These are phyloP conservation scores for Fusarium pseudograminearum DNA, from an alignment of 2,329 filamentous ascomycete species.

Conservation along the genomic window DNA sequence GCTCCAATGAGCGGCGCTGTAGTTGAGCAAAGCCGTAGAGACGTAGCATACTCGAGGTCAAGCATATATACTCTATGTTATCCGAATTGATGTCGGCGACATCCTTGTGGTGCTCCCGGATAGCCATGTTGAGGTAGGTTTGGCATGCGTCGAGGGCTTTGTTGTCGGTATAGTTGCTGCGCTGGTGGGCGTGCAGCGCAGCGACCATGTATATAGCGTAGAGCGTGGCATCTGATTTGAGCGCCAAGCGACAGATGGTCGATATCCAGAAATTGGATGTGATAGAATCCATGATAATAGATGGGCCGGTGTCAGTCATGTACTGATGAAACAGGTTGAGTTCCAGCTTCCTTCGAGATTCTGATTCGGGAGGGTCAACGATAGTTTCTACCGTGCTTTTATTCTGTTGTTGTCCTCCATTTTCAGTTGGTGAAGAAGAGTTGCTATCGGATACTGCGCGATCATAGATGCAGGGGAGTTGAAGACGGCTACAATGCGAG, in stretches of 20 bases:
- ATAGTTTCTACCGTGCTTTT: background rate
- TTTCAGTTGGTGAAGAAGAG: background rate
- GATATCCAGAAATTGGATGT: constrained; percentile 1
- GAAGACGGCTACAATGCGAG: constrained; percentile 1
- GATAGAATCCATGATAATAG: background rate
- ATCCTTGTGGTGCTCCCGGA: constrained; percentile 11
- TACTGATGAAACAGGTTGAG: constrained; percentile 7
- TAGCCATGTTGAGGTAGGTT: constrained; percentile 9
- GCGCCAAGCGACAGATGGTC: background rate
- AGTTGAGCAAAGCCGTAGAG: constrained; percentile 3
- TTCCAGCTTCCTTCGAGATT: constrained; percentile 1
- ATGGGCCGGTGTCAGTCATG: constrained; percentile 7
- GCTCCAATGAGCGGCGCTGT: background rate
- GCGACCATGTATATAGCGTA: constrained; percentile 11
- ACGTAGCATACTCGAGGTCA: constrained; percentile 8
- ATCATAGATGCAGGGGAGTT: constrained; percentile 1
- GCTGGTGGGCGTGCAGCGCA: background rate
- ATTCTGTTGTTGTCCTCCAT: background rate
- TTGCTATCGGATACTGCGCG: background rate
- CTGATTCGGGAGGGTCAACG: constrained; percentile 3
- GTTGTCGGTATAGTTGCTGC: background rate
- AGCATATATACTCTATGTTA: constrained; percentile 1
- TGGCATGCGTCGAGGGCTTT: background rate
- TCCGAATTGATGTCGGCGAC: background rate
- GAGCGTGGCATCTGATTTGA: constrained; percentile 3